These are phyloP conservation scores for Pneumocystis canis DNA, from an alignment of 1,139 yeast species.

Conservation along the genomic window DNA sequence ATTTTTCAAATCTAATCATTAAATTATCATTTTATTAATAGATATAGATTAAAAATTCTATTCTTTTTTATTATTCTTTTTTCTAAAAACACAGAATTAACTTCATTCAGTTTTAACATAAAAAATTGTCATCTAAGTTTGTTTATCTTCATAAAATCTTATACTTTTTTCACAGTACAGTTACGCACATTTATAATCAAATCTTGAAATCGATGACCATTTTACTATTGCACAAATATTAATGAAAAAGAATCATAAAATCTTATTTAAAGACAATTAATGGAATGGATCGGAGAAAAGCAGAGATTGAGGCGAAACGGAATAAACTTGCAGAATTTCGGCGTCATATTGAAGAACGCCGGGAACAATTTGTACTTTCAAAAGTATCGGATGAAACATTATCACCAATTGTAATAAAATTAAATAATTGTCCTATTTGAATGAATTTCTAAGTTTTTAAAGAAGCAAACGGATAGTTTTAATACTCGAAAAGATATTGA, in stretches of 20 bases:
- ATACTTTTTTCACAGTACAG: too few relatives aligned
- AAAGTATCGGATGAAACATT: not conserved
- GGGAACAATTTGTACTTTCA: conserved; percentile 4
- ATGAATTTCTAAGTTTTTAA: not conserved
- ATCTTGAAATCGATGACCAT: too few relatives aligned
- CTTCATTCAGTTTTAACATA: too few relatives aligned
- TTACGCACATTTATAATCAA: too few relatives aligned
- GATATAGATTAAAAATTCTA: too few relatives aligned
- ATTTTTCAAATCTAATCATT: too few relatives aligned
- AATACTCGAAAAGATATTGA: conserved; percentile 13
- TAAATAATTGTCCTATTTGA: not conserved
- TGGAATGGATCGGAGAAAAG: conserved; percentile 19
- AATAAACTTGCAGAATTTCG: conserved; percentile 34
- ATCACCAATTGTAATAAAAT: not conserved
- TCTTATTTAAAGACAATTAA: not conserved
- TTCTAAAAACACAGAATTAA: too few relatives aligned
- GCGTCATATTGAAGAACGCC: conserved; percentile 23
- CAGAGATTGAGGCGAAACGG: conserved; percentile 34
- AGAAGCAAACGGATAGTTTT: not conserved
- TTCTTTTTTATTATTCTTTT: too few relatives aligned
- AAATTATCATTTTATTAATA: too few relatives aligned
- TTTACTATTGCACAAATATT: not conserved
- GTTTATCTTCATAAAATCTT: too few relatives aligned
- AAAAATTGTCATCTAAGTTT: too few relatives aligned
- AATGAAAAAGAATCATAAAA: not conserved